Base-by-base conservation (phyloP, 495 filamentous ascomycete species). In the Aspergillus cristatus region DNA sequence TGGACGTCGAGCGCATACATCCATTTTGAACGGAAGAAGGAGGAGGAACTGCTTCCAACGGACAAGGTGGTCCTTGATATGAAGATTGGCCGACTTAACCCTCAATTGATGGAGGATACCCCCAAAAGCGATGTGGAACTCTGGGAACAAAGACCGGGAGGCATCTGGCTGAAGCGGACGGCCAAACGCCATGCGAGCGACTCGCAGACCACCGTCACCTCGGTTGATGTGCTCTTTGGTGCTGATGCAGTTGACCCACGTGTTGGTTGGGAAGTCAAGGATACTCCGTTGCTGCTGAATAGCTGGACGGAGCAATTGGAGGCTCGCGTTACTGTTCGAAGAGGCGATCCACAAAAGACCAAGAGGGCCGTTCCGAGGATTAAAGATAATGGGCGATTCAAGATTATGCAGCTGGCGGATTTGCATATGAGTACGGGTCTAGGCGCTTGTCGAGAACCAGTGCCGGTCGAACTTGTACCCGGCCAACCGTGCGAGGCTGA, bases 401-500 rank as follows among this genome's bases (percentile, higher is more conserved):
- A 96, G 64, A 93, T 98, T 41, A 79, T 98, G 74, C 91, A 98
- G 56, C 55, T 91, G 35, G 80, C 89, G 32, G 91, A 98, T 68
- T 51, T 95, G 38, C 91, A 98, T 60, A 57, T 98, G 42, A 86
- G 83, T 42, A 98, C 91, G 2, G 91, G 93, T 18, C 68, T 86
- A 5, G 91, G 93, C 6, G 46, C 54, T 12, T 98, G 91, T 50
- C 74, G 93, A 39, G 89, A 98, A 53, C 75, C 82, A 24, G 71
- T 89, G 43, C 90, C 89, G 0, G 67, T 70, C 22, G 75, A 75
- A 25, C 71, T 70, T 42, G 46, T 53, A 2, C 71, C 83, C 25
- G 84, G 83, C 7, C 79, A 79, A 17, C 77, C 73, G 45, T 98
- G 91, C 54, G 84, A 95, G 45, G 91, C 91, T 5, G 91, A 98